Percentiles rank a stretch among this genome's conserved stretches.
Conservation (phyloP, 768 basidiomycete genomes). For the Tephrocybe sp. region DNA sequence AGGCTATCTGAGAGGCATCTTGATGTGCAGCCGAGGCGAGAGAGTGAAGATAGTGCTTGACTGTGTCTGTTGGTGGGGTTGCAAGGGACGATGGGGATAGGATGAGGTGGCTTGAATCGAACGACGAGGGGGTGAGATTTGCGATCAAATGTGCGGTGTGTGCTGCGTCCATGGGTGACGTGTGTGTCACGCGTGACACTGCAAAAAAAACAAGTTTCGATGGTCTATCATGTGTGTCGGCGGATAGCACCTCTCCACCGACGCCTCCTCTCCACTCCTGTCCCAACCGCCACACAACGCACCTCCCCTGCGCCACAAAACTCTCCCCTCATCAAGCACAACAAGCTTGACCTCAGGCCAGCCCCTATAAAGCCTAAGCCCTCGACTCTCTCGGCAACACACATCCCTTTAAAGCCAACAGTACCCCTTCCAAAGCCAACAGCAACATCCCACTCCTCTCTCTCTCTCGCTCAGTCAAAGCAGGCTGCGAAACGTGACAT, state of each 20-base stretch:
- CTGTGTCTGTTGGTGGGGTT: constrained; percentile 2
- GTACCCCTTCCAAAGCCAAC: constrained; percentile 23
- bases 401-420: constrained; percentile 29
- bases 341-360: constrained; percentile 60
- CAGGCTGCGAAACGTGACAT: constrained; percentile 62
- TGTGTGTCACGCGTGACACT: constrained; percentile 18
- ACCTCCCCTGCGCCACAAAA: constrained; percentile 8
- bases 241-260: background rate
- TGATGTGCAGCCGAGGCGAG: constrained; percentile 38
- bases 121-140: constrained; percentile 10
- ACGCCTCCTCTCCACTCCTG: constrained; percentile 17
- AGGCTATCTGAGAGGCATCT: constrained; percentile 37
- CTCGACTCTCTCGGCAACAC: constrained; percentile 20
- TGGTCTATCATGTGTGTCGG: constrained; percentile 11
- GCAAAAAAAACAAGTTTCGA: constrained; percentile 11
- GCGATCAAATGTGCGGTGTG: constrained; percentile 18
- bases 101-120: constrained; percentile 18
- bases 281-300: constrained; percentile 22
- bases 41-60: constrained; percentile 22
- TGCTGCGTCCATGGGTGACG: constrained; percentile 16
- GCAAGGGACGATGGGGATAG: constrained; percentile 15
- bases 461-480: constrained; percentile 34
- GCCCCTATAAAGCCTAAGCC: constrained; percentile 50
- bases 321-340: constrained; percentile 25
- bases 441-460: constrained; percentile 15